phyloP scores from a whole-genome alignment of 2,329 filamentous ascomycete genomes.

The Xylaria sp. region DNA sequence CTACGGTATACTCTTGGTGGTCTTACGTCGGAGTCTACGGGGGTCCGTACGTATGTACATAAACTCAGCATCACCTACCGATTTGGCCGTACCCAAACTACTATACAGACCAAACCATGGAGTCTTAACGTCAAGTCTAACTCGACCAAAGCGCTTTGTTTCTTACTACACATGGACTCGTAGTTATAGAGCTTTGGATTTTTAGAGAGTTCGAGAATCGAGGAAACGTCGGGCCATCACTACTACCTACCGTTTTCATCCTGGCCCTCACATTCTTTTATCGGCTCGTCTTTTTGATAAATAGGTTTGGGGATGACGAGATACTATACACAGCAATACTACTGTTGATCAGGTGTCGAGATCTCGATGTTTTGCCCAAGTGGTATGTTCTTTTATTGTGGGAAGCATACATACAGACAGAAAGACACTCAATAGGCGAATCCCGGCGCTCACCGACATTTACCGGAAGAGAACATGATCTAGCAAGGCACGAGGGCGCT shows the following conservation, averaged over 20 bases:
- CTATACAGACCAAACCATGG: not conserved
- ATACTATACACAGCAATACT: not conserved
- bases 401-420: not conserved
- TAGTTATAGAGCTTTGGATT: not conserved
- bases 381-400: not conserved
- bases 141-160: not conserved
- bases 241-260: not conserved
- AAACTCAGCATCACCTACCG: not conserved
- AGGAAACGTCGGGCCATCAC: not conserved
- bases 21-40: too few relatives aligned
- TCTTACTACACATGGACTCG: slow-evolving; percentile 2
- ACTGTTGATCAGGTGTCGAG: not conserved
- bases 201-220: not conserved
- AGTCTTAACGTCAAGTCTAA: not conserved
- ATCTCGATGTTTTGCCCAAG: not conserved
- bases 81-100: not conserved
- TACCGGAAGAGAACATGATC: not conserved
- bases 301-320: not conserved
- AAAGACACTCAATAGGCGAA: slow-evolving; percentile 4
- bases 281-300: not conserved
- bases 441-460: slow-evolving; percentile 2
- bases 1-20: not conserved
- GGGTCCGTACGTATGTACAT: too few relatives aligned
- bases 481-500: not conserved
- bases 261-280: not conserved